Evolutionary conservation across 179 eudicot genomes (phyloP).

Genomic region (Spinacia oleracea): DNA sequence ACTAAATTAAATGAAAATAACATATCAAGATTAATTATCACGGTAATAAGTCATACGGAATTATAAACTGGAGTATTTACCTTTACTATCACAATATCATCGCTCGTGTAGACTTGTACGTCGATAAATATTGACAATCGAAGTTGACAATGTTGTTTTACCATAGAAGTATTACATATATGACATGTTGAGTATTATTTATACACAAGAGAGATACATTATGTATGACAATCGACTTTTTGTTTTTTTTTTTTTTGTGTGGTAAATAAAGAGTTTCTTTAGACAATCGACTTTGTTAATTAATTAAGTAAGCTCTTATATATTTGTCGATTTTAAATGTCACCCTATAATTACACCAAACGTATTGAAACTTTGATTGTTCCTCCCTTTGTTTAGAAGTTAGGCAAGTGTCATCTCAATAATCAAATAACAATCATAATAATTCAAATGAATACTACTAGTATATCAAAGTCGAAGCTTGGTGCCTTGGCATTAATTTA

Average conservation of each 20-base stretch:
- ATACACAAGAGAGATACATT: too few relatives aligned
- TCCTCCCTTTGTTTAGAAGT: background rate
- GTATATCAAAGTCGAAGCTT: slow-evolving; percentile 12
- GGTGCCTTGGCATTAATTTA: slow-evolving; percentile 13
- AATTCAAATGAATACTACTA: background rate
- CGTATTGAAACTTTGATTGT: background rate
- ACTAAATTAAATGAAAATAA: too few relatives aligned
- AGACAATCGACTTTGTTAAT: too few relatives aligned
- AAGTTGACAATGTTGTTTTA: background rate
- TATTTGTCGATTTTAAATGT: background rate
- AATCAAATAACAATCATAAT: background rate
- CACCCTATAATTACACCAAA: background rate
- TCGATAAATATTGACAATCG: background rate
- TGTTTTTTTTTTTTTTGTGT: too few relatives aligned
- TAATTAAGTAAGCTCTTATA: background rate
- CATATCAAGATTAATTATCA: too few relatives aligned
- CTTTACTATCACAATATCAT: too few relatives aligned
- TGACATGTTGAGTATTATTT: background rate
- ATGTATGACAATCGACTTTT: background rate
- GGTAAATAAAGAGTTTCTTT: too few relatives aligned
- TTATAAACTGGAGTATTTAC: too few relatives aligned
- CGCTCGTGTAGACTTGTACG: too few relatives aligned
- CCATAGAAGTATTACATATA: background rate
- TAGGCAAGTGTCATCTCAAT: slow-evolving; percentile 6
- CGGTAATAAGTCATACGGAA: too few relatives aligned